A percentile compares a stretch with the other conserved stretches of the same genome.
These are phyloP conservation scores for Hyphopichia homilentoma DNA, from an alignment of 805 yeast species.

Conservation along the genomic window DNA sequence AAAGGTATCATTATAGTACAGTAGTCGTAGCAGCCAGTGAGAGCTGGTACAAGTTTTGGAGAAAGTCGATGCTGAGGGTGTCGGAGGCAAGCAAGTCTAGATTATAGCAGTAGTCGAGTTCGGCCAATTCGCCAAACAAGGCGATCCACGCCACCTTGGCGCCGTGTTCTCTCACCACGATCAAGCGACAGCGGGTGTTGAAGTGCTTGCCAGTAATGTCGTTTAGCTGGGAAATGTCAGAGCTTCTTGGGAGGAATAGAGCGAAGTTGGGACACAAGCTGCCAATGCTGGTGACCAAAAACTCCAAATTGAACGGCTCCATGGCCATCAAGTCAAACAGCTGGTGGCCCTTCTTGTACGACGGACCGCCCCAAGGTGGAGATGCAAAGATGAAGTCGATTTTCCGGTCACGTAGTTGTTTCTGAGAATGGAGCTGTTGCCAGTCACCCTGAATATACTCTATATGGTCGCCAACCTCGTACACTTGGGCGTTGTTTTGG, in stretches of 20 bases:
- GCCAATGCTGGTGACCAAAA: constrained; percentile 39
- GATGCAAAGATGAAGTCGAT: constrained; percentile 65
- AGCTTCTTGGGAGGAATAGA: constrained; percentile 62
- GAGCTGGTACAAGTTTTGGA: no score
- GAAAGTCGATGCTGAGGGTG: no score
- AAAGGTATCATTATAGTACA: no score
- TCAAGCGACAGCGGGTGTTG: constrained; percentile 41
- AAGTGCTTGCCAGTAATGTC: constrained; percentile 42
- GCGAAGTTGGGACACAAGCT: constrained; percentile 47
- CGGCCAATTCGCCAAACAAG: constrained; percentile 70
- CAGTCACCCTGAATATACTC: constrained; percentile 50
- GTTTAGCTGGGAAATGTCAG: constrained; percentile 49
- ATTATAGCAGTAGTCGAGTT: no score
- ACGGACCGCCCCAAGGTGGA: constrained; percentile 89
- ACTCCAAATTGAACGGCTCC: constrained; percentile 47
- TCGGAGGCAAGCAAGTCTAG: no score
- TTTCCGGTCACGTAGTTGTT: constrained; percentile 10
- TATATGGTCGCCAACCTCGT: constrained; percentile 54
- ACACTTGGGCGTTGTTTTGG: constrained; percentile 59
- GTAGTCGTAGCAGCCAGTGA: no score
- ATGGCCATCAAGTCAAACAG: constrained; percentile 44
- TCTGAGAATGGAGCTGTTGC: constrained; percentile 17
- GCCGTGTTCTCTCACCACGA: constrained; percentile 40
- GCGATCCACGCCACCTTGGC: constrained; percentile 53
- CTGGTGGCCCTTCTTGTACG: constrained; percentile 33